Percentiles rank a stretch among this genome's conserved stretches.
Evolutionary conservation across 139 green algal species (phyloP).

Genomic region (Mesotaenium endlicherianum): DNA sequence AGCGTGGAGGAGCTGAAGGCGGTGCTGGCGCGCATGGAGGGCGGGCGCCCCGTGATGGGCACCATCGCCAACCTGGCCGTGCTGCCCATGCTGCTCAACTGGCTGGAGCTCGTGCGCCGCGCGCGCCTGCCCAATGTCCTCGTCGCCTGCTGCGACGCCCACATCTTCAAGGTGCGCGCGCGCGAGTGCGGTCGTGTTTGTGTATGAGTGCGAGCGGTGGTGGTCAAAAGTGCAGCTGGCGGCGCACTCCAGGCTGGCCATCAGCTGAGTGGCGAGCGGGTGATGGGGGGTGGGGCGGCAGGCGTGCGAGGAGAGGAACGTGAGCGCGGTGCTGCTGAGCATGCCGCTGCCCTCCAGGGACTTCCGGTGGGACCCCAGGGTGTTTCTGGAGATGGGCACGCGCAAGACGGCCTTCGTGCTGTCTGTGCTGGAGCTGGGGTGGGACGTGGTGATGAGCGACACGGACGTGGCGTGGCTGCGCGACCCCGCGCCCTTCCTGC

Average conservation of each 20-base stretch:
- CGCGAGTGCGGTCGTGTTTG: background rate
- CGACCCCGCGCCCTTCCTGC: constrained; percentile 27
- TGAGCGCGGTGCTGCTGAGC: constrained; percentile 1
- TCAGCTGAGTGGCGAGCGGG: no score
- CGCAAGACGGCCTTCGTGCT: constrained; percentile 52
- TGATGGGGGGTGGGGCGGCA: background rate
- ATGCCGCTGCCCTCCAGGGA: background rate
- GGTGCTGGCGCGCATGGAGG: constrained; percentile 22
- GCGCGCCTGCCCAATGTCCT: constrained; percentile 43
- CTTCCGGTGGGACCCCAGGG: constrained; percentile 15
- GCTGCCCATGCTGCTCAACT: constrained; percentile 49
- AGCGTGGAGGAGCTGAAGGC: constrained; percentile 8
- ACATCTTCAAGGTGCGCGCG: constrained; percentile 7
- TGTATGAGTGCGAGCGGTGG: background rate
- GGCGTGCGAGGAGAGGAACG: background rate
- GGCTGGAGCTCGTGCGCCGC: constrained; percentile 34
- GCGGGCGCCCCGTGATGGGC: constrained; percentile 19
- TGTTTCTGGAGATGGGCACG: constrained; percentile 56
- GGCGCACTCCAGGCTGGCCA: no score
- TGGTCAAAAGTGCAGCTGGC: background rate
- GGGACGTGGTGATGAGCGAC: constrained; percentile 48
- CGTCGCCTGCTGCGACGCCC: constrained; percentile 41
- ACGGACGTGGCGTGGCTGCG: constrained; percentile 52
- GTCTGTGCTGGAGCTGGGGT: constrained; percentile 38
- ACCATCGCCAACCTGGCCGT: constrained; percentile 46